phyloP scores from a whole-genome alignment of 2,329 filamentous ascomycete species.

The Sclerotinia sclerotiorum region DNA sequence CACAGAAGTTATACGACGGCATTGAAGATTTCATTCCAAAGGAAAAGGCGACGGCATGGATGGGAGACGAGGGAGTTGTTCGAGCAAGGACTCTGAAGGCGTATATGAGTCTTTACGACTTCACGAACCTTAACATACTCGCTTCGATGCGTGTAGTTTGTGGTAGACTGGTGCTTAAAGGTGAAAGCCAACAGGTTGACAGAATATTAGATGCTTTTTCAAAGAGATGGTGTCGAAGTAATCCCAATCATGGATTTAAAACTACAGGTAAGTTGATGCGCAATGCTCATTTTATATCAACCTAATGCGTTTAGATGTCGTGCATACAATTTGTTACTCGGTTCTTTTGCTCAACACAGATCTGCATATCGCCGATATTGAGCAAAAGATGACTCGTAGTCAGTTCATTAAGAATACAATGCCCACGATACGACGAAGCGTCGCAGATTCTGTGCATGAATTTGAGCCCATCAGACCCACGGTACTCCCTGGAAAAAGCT shows the following conservation, averaged over 20 bases:
- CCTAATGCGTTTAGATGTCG: conserved; percentile 63
- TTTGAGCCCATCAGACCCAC: conserved; percentile 56
- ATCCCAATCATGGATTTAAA: conserved; percentile 90
- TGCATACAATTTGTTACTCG: conserved; percentile 96
- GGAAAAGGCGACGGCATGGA: conserved; percentile 77
- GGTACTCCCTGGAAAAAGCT: conserved; percentile 48
- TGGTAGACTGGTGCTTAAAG: conserved; percentile 75
- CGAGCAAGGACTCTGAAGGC: conserved; percentile 63
- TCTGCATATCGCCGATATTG: conserved; percentile 90
- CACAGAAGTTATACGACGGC: conserved; percentile 80
- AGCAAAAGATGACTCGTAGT: conserved; percentile 90
- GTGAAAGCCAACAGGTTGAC: conserved; percentile 95
- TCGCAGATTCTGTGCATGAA: conserved; percentile 69
- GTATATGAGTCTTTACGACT: conserved; percentile 93
- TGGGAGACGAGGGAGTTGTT: conserved; percentile 66
- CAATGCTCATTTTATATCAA: not conserved
- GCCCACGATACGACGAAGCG: conserved; percentile 77
- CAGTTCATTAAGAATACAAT: conserved; percentile 98
- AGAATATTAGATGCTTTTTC: conserved; percentile 89
- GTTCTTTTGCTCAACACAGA: conserved; percentile 95
- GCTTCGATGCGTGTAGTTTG: conserved; percentile 78
- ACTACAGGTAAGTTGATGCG: conserved; percentile 61
- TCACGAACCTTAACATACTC: conserved; percentile 76
- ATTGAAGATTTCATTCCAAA: conserved; percentile 78
- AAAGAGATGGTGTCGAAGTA: conserved; percentile 89